Conservation (phyloP, 1,284 basidiomycete species). For the Coniferiporia sulphurascens region DNA sequence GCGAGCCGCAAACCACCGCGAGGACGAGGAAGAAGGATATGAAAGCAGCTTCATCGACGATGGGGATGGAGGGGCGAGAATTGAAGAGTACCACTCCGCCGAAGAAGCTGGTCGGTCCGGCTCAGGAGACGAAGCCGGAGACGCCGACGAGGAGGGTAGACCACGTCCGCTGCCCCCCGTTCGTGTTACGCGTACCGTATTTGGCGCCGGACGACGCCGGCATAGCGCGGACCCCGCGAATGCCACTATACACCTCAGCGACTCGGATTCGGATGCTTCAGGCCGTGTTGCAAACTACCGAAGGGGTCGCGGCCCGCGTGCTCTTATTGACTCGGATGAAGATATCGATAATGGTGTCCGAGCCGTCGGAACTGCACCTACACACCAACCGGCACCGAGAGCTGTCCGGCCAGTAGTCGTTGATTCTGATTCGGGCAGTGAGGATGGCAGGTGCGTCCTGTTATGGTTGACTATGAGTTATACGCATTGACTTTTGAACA, state of each 20-base stretch:
- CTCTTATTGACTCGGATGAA: constrained; percentile 7
- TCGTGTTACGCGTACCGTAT: background rate
- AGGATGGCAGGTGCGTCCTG: background rate
- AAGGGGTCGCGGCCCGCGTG: background rate
- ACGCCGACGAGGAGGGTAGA: background rate
- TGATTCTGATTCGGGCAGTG: background rate
- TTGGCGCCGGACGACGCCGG: background rate
- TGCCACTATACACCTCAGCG: background rate
- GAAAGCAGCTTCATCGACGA: constrained; percentile 34
- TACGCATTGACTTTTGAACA: background rate
- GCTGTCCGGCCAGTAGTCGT: background rate
- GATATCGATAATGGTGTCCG: background rate
- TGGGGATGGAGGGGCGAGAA: constrained; percentile 18
- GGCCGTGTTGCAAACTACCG: background rate
- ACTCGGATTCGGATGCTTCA: constrained; percentile 2
- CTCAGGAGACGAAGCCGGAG: background rate
- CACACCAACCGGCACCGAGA: background rate
- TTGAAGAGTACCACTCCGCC: constrained; percentile 13
- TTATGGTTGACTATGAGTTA: background rate
- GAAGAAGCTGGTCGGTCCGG: background rate
- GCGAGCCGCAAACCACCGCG: constrained; percentile 8
- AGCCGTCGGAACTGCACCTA: background rate
- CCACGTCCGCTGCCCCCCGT: background rate
- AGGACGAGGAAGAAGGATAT: constrained; percentile 27
- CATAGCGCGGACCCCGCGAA: background rate